Percentiles rank a stretch among this genome's conserved stretches.
phyloP scores from a whole-genome alignment of 2,329 filamentous ascomycete species.

The Trichoderma arundinaceum region DNA sequence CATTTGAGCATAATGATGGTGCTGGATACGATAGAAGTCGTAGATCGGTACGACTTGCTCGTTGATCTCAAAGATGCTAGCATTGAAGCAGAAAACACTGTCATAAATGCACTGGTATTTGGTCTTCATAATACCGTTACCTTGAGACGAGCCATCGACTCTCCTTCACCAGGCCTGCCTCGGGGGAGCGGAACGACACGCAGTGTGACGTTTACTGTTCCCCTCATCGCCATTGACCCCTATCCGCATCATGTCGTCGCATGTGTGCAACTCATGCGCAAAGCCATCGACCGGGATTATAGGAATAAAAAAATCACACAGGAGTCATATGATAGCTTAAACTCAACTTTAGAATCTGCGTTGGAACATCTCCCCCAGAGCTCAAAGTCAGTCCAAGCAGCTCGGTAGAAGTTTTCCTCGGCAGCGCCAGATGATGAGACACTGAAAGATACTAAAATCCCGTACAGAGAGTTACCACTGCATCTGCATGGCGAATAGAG shows the following conservation, averaged over 20 bases:
- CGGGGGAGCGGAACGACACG: background rate
- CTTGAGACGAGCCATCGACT: conserved; percentile 5
- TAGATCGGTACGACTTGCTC: conserved; percentile 14
- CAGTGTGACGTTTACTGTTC: background rate
- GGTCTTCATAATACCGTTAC: conserved; percentile 11
- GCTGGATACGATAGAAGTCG: conserved; percentile 13
- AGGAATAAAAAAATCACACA: background rate
- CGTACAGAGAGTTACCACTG: background rate
- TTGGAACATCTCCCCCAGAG: conserved; percentile 2
- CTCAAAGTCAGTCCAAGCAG: conserved; percentile 10
- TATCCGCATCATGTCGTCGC: conserved; percentile 14
- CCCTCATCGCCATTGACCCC: conserved; percentile 1
- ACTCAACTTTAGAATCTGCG: conserved; percentile 4
- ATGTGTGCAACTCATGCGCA: conserved; percentile 5
- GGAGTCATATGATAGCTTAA: background rate
- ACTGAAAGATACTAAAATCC: background rate
- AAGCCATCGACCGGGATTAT: conserved; percentile 10
- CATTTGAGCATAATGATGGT: conserved; percentile 7
- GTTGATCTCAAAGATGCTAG: conserved; percentile 14
- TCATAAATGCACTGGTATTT: conserved; percentile 12
- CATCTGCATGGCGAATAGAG: background rate
- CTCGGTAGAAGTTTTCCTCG: background rate
- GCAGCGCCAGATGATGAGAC: background rate
- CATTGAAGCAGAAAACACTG: conserved; percentile 12
- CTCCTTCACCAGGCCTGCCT: background rate